Conservation (phyloP, 495 filamentous ascomycete species). For the Neurospora sp. region DNA sequence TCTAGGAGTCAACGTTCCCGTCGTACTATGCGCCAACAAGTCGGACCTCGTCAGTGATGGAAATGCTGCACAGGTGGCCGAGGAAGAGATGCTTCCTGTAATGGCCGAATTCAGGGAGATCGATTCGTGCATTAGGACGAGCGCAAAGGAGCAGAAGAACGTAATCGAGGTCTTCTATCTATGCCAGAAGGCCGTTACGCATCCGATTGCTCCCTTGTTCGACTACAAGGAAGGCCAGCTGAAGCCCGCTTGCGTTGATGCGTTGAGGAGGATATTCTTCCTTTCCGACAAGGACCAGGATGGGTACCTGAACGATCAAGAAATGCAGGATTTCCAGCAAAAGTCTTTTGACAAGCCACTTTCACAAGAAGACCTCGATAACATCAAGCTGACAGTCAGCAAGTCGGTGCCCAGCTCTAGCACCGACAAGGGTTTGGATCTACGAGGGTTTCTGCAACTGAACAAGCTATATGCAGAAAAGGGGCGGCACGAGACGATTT, state of each 20-base stretch:
- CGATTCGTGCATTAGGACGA: slow-evolving; percentile 91
- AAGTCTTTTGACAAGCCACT: slow-evolving; percentile 85
- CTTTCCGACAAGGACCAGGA: slow-evolving; percentile 94
- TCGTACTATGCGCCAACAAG: slow-evolving; percentile 95
- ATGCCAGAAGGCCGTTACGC: slow-evolving; percentile 96
- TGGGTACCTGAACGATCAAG: slow-evolving; percentile 81
- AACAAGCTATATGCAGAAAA: slow-evolving; percentile 97
- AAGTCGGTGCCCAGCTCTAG: slow-evolving; percentile 54
- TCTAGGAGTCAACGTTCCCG: slow-evolving; percentile 94
- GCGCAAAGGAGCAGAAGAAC: slow-evolving; percentile 88
- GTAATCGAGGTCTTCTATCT: slow-evolving; percentile 96
- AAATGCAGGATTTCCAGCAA: slow-evolving; percentile 81
- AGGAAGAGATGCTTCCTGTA: slow-evolving; percentile 96
- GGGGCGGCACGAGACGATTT: slow-evolving; percentile 95
- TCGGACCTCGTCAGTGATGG: slow-evolving; percentile 60
- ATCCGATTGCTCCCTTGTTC: slow-evolving; percentile 91
- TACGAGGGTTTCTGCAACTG: slow-evolving; percentile 71
- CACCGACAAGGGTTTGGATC: slow-evolving; percentile 63
- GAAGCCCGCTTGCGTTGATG: slow-evolving; percentile 79
- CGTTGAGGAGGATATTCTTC: slow-evolving; percentile 84
- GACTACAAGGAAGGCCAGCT: slow-evolving; percentile 86
- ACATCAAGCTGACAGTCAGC: slow-evolving; percentile 77
- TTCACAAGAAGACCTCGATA: slow-evolving; percentile 64
- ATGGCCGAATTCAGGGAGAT: slow-evolving; percentile 99
- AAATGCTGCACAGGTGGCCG: slow-evolving; percentile 68